Base-by-base conservation (phyloP, 495 filamentous ascomycete genomes). In the Melanomma pulvis-pyrius region DNA sequence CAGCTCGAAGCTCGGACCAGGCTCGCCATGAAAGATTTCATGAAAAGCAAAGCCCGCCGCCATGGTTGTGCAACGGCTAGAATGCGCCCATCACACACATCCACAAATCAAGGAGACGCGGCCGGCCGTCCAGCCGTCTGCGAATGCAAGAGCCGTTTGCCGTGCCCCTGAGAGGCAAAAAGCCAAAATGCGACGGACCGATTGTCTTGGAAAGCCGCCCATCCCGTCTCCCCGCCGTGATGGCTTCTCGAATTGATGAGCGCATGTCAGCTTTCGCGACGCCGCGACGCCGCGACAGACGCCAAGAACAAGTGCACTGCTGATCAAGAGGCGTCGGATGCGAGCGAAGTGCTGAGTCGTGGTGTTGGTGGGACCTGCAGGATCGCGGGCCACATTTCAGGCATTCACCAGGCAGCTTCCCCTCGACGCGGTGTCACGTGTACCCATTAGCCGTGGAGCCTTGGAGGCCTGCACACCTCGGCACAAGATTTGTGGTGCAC, bases 1-100 rank as follows among this genome's bases (percentile, higher is more conserved):
- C 13, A 48, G 22, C 32, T 17, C 22, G 52, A 49, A 60, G 64
- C 64, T 61, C 48, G 48, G 64, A 50, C 64, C 64, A 56, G 29
- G 58, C 22, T 44, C 48, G 9, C 21, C 58, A 25, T 56, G 22
- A 17, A 51, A 26, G 36, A 25, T 50, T 50, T 26, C 19, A 41
- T 3, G 48, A 67, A 61, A 67, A 67, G 58, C 57, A 61, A 61
- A n/a, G n/a, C n/a, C n/a, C n/a, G 63, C 11, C 50, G 32, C 41
- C 36, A 53, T 32, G 50, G 63, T 36, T 11, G 64, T 54, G 64
- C 57, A 67, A 57, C 49, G 32, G 49, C 57, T 58, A 67, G 17
- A 44, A 29, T 29, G 34, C 29, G 63, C 63, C 55, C 63, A 59
- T 51, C 55, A 50, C 32, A 51, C 53, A 11, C 53, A 28, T 58